Evolutionary conservation across 345 rosid genomes (phyloP).

Genomic region (Syzygium aqueum): DNA sequence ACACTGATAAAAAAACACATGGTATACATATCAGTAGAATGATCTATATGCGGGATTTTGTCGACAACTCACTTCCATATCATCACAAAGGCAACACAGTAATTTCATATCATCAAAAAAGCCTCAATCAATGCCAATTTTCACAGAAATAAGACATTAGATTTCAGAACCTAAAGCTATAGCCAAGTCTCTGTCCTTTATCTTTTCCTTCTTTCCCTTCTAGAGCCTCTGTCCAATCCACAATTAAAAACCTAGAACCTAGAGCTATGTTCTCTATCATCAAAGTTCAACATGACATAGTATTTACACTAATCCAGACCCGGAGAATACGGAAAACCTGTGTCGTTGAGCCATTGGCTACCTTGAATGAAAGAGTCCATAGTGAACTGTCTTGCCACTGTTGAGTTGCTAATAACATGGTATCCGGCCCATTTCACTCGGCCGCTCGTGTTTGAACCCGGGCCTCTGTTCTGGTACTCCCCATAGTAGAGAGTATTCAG

Average conservation of each 20-base stretch:
- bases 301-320: neutral
- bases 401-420: slow-evolving; percentile 5
- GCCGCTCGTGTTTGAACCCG: slow-evolving; percentile 9
- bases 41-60: no score
- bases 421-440: slow-evolving; percentile 34
- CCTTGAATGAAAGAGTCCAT: slow-evolving; percentile 11
- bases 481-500: slow-evolving; percentile 20
- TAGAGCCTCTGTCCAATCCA: neutral
- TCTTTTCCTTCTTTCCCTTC: no score
- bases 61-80: no score
- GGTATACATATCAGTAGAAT: no score
- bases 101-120: no score
- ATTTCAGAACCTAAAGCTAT: no score
- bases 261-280: neutral
- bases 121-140: no score
- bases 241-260: neutral
- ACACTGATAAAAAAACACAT: no score
- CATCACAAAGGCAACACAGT: no score
- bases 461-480: slow-evolving; percentile 23
- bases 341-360: neutral
- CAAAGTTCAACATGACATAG: neutral
- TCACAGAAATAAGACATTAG: no score
- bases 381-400: slow-evolving; percentile 18
- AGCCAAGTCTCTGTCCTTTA: no score
- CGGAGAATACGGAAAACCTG: neutral